Base-by-base conservation (phyloP, 148 eudicot species). In the Simmondsia chinensis region DNA sequence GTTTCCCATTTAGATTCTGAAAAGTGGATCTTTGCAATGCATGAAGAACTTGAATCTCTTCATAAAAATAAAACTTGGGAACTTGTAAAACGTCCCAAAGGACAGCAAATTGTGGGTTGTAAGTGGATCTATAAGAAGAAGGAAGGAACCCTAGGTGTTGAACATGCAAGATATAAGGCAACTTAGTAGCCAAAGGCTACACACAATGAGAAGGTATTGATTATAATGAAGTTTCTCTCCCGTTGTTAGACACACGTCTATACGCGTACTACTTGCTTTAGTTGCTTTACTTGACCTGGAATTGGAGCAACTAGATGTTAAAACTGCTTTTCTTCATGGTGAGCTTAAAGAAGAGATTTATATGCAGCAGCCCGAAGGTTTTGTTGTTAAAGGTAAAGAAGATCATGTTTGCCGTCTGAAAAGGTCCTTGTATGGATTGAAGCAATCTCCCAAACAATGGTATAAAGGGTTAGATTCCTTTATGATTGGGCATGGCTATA, bases 271-370 rank as follows among this genome's bases (percentile, higher is more conserved):
- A 4, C 20, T 48, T 21, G 42, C 33, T 2, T 7, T 58, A 0
- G 35, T 23, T 30, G 41, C 41, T 17, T 0, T 17, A 0, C 15
- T 19, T 21, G 34, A 58, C 14, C 14, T 58, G 4, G 48, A 58
- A 31, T 16, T 58, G 5, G 46, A 48, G n/a, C 24, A 47, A 3
- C 16, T 57, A 6, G 40, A 57, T 39, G 48, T 57, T 1, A 39
- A 57, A 20, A 57, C 35, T 8, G 17, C 48, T 2, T 38, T 41
- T 13, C 13, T 41, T 5, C 39, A 53, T 29, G 20, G 48, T 0
- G 36, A 30, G 3, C 13, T 40, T 30, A n/a, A n/a, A n/a, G 47
- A 48, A 7, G 24, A 39, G 18, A 2, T 50, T 0, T n/a, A n/a
- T n/a, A n/a, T n/a, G n/a, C n/a, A n/a, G n/a, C n/a, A n/a, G n/a